Evolutionary conservation across 441 rosid species (phyloP).

Genomic region (Bruguiera hainesii): DNA sequence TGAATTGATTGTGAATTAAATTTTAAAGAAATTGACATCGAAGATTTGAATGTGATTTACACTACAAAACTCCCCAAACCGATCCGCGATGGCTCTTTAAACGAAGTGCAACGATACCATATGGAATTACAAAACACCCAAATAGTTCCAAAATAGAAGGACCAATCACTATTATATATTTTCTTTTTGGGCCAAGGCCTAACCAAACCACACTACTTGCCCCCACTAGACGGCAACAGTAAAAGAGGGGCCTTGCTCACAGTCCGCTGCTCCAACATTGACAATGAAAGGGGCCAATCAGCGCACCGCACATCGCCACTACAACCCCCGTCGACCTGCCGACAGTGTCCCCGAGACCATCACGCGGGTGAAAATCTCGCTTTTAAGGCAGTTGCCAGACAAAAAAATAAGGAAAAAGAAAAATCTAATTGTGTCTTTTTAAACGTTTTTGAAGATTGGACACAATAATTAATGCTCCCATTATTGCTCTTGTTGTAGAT

Average conservation of each 20-base stretch:
- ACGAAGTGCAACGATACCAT: background rate
- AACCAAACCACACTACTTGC: no score
- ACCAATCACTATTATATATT: background rate
- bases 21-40: no score
- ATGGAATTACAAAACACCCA: background rate
- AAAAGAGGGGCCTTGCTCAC: no score
- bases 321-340: conserved; percentile 22
- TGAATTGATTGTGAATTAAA: no score
- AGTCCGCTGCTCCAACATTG: no score
- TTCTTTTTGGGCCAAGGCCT: background rate
- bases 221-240: no score
- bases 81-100: no score
- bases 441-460: conserved; percentile 19
- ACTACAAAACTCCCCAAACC: no score
- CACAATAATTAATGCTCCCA: conserved; percentile 28
- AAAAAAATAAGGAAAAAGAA: background rate
- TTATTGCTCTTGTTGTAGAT: conserved; percentile 23
- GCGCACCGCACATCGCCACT: background rate
- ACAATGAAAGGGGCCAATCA: background rate
- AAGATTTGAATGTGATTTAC: no score
- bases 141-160: background rate
- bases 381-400: conserved; percentile 18
- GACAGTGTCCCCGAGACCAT: conserved; percentile 21
- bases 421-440: conserved; percentile 12
- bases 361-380: conserved; percentile 28